These are phyloP conservation scores for Suillus clintonianus DNA, from an alignment of 768 basidiomycete species.

Conservation along the genomic window DNA sequence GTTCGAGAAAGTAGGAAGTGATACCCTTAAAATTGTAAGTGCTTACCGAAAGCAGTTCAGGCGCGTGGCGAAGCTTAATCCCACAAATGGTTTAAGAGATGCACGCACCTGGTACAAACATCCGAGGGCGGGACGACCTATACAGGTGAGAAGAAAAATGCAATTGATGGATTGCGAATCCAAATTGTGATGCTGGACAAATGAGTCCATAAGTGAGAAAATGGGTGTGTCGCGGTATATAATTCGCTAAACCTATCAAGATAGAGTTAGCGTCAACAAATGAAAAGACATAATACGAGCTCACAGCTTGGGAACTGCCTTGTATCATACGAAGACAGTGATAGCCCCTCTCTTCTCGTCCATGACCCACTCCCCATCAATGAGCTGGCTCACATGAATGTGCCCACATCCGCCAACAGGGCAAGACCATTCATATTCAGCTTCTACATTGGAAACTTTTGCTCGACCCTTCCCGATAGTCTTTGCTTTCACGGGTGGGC, in stretches of 20 bases:
- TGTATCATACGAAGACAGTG: conserved; percentile 39
- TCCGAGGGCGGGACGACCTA: neutral
- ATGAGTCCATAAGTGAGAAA: neutral
- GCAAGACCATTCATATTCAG: conserved; percentile 60
- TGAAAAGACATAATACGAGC: neutral
- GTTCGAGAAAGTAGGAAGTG: neutral
- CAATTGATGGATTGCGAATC: neutral
- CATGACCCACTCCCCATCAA: conserved; percentile 61
- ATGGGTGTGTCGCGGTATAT: neutral
- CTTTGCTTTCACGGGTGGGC: conserved; percentile 15
- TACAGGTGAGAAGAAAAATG: conserved; percentile 1
- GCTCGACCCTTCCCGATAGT: conserved; percentile 38
- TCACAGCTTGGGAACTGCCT: neutral
- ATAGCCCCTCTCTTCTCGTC: conserved; percentile 48
- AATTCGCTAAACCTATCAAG: neutral
- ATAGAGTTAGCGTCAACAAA: neutral
- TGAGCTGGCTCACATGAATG: conserved; percentile 56
- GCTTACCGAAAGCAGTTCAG: neutral
- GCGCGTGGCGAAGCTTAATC: neutral
- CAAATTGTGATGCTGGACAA: neutral
- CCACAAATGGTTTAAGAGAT: neutral
- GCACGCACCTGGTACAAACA: neutral
- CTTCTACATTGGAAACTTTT: conserved; percentile 42
- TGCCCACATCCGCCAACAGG: conserved; percentile 60
- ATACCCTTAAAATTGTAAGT: neutral